These are phyloP conservation scores for Sambucus nigra DNA, from an alignment of 129 eudicot species.

Conservation along the genomic window DNA sequence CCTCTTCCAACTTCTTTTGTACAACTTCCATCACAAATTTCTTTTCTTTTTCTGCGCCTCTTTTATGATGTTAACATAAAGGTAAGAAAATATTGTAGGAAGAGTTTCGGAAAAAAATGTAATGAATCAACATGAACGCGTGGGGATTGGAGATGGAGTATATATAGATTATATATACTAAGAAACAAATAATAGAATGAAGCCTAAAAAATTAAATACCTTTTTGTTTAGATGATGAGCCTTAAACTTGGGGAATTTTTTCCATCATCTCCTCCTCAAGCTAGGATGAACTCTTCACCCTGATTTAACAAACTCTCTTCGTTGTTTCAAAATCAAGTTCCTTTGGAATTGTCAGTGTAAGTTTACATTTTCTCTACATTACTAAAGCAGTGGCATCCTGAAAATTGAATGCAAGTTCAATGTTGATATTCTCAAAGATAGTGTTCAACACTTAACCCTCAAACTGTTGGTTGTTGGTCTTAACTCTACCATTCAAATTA, in stretches of 20 bases:
- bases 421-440: too few relatives aligned
- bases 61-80: slow-evolving; percentile 34
- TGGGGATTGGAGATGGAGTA: slow-evolving; percentile 12
- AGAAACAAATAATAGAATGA: background rate
- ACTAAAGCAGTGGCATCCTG: slow-evolving; percentile 39
- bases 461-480: too few relatives aligned
- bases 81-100: background rate
- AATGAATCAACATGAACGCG: background rate
- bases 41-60: slow-evolving; percentile 83
- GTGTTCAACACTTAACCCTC: too few relatives aligned
- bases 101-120: too few relatives aligned
- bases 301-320: slow-evolving; percentile 61
- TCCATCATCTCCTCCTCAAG: slow-evolving; percentile 95
- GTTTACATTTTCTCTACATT: slow-evolving; percentile 52
- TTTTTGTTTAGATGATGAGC: slow-evolving; percentile 84
- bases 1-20: slow-evolving; percentile 81
- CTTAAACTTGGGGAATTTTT: slow-evolving; percentile 86
- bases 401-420: background rate
- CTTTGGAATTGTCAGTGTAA: slow-evolving; percentile 75
- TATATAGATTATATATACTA: too few relatives aligned
- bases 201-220: slow-evolving; percentile 21
- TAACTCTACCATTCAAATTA: too few relatives aligned
- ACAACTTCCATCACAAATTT: slow-evolving; percentile 50
- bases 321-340: slow-evolving; percentile 87
- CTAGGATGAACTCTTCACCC: slow-evolving; percentile 70